A percentile compares a stretch with the other conserved stretches of the same genome.
Conservation (phyloP, 2,329 filamentous ascomycete genomes). For the Aspergillus ochraceoroseus region DNA sequence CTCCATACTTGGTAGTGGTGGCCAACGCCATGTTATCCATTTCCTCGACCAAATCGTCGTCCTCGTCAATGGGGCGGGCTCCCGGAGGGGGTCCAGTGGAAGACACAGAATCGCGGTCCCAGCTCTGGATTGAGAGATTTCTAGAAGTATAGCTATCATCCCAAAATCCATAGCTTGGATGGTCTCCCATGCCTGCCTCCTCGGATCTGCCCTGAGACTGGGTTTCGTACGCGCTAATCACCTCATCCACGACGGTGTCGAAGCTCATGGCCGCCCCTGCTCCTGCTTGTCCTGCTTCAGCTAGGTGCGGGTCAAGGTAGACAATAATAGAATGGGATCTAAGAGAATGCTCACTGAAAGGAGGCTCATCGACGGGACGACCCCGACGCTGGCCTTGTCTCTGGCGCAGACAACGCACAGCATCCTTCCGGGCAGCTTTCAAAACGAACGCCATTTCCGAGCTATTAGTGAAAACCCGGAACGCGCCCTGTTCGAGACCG, state of each 20-base stretch:
- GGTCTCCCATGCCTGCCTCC: background rate
- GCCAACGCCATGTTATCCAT: no score
- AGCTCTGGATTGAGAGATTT: no score
- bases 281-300: no score
- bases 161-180: background rate
- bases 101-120: no score
- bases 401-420: background rate
- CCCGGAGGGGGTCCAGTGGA: no score
- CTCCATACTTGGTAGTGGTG: no score
- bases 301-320: background rate
- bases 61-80: no score
- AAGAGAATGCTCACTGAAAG: background rate
- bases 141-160: background rate
- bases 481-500: slow-evolving; percentile 1
- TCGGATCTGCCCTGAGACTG: background rate
- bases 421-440: slow-evolving; percentile 15
- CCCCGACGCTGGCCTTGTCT: no score
- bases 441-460: slow-evolving; percentile 11
- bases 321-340: slow-evolving; percentile 6
- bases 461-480: background rate
- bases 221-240: background rate
- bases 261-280: background rate
- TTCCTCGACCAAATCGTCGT: no score
- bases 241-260: background rate
- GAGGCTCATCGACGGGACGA: background rate